Evolutionary conservation across 2,329 filamentous ascomycete genomes (phyloP).

Genomic region (Botrytis hyacinthi): DNA sequence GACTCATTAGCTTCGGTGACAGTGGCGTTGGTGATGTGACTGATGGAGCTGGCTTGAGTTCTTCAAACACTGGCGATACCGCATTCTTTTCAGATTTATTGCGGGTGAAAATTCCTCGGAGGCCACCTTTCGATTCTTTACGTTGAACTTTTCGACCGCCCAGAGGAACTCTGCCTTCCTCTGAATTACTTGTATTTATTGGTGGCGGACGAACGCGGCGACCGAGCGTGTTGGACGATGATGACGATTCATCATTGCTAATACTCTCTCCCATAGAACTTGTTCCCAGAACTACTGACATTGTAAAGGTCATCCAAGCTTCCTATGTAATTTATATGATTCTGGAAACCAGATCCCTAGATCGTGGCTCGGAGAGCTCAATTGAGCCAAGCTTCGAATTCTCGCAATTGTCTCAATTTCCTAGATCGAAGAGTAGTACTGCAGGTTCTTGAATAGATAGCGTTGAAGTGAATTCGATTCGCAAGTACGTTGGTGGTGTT

Average conservation of each 20-base stretch:
- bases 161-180: constrained; percentile 28
- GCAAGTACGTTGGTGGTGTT: not conserved
- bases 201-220: constrained; percentile 33
- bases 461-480: not conserved
- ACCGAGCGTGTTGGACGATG: constrained; percentile 22
- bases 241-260: not conserved
- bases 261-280: not conserved
- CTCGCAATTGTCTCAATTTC: not conserved
- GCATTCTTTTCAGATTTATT: constrained; percentile 31
- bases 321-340: not conserved
- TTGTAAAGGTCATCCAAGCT: not conserved
- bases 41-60: constrained; percentile 18
- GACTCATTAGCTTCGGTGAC: constrained; percentile 25
- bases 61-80: constrained; percentile 28
- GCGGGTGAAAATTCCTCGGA: constrained; percentile 37
- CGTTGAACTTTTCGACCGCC: constrained; percentile 29
- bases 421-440: not conserved
- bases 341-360: not conserved
- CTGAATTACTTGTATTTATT: constrained; percentile 24
- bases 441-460: not conserved
- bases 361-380: not conserved
- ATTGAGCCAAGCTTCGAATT: not conserved
- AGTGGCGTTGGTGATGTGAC: constrained; percentile 4
- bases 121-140: constrained; percentile 33
- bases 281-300: constrained; percentile 1